These are phyloP conservation scores for Barnettozyma salicaria DNA, from an alignment of 805 yeast genomes.

Conservation along the genomic window DNA sequence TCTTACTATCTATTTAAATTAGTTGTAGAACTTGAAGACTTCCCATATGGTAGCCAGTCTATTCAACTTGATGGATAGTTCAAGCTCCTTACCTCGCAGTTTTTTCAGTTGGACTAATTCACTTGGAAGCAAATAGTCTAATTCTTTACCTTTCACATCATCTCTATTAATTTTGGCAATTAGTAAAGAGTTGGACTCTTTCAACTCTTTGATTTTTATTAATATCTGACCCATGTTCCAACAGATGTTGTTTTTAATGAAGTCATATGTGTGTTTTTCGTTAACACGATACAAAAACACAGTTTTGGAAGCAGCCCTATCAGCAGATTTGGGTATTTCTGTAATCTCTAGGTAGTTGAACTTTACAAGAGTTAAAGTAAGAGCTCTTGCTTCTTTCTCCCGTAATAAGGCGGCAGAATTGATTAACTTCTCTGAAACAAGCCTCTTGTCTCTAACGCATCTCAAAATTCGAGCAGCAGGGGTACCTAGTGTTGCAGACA, in stretches of 20 bases:
- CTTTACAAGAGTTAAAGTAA: conserved; percentile 57
- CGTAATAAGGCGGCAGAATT: conserved; percentile 70
- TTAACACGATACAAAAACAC: conserved; percentile 75
- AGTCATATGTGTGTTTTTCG: conserved; percentile 42
- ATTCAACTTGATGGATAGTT: conserved; percentile 46
- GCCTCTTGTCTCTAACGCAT: conserved; percentile 61
- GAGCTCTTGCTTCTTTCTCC: conserved; percentile 69
- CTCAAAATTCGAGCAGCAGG: conserved; percentile 69
- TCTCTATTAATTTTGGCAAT: conserved; percentile 80
- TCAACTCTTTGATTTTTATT: conserved; percentile 48
- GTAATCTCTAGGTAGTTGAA: conserved; percentile 79
- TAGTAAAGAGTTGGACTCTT: conserved; percentile 57
- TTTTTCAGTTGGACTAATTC: conserved; percentile 68
- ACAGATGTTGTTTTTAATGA: conserved; percentile 40
- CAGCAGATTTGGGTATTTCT: conserved; percentile 88
- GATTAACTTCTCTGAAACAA: conserved; percentile 81
- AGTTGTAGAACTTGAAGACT: conserved; percentile 36
- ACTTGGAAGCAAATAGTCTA: conserved; percentile 61
- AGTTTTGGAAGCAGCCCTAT: conserved; percentile 86
- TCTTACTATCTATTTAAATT: background rate
- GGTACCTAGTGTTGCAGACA: conserved; percentile 58
- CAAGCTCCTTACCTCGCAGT: conserved; percentile 52
- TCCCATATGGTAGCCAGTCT: conserved; percentile 56
- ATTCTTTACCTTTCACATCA: conserved; percentile 81
- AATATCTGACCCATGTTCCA: conserved; percentile 42